Evolutionary conservation across 768 basidiomycete species (phyloP).

Genomic region (Suillus cothurnatus): DNA sequence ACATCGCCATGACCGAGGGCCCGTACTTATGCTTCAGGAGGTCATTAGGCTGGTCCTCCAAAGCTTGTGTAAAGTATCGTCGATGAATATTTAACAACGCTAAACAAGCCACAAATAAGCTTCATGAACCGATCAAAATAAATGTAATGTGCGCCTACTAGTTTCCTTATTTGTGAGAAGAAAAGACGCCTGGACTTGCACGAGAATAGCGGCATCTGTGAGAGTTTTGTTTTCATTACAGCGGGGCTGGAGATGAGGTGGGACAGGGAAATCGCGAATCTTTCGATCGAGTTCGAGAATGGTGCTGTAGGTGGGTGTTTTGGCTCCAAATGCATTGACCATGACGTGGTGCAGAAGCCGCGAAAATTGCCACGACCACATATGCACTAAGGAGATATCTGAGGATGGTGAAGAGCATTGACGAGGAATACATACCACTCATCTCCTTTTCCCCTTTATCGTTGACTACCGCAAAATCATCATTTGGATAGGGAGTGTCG

Average conservation of each 20-base stretch:
- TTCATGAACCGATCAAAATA: neutral
- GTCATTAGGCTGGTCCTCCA: slow-evolving; percentile 60
- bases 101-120: slow-evolving; percentile 23
- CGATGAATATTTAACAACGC: slow-evolving; percentile 68
- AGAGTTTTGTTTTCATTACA: slow-evolving; percentile 23
- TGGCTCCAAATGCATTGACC: slow-evolving; percentile 52
- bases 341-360: slow-evolving; percentile 53
- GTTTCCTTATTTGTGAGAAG: slow-evolving; percentile 51
- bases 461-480: slow-evolving; percentile 37
- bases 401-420: neutral
- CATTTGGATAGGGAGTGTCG: slow-evolving; percentile 58
- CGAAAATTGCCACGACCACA: slow-evolving; percentile 59
- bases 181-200: slow-evolving; percentile 44
- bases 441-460: slow-evolving; percentile 39
- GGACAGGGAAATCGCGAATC: slow-evolving; percentile 62
- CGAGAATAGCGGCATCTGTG: slow-evolving; percentile 18
- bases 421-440: slow-evolving; percentile 41
- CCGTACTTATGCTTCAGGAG: slow-evolving; percentile 62
- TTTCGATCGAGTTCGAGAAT: slow-evolving; percentile 62
- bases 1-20: slow-evolving; percentile 71
- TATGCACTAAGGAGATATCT: slow-evolving; percentile 45
- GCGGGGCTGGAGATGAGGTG: slow-evolving; percentile 45
- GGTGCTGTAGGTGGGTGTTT: slow-evolving; percentile 49
- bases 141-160: slow-evolving; percentile 34
- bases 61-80: slow-evolving; percentile 65